A percentile compares a stretch with the other conserved stretches of the same genome.
phyloP scores from a whole-genome alignment of 2,329 filamentous ascomycete species.

The Neurospora sp. region DNA sequence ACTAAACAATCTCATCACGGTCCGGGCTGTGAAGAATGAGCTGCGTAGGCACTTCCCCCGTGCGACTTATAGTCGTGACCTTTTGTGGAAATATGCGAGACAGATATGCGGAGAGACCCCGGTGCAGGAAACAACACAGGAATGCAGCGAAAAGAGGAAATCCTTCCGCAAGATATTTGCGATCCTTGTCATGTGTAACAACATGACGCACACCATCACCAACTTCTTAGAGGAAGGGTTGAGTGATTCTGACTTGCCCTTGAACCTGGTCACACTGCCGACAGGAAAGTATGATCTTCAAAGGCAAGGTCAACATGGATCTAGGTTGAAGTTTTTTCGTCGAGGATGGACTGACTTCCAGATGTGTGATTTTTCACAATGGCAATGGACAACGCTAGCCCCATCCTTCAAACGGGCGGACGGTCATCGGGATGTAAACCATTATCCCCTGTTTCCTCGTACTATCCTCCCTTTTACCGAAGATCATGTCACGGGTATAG shows the following conservation, averaged over 20 bases:
- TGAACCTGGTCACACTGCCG: background rate
- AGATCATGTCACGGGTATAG: background rate
- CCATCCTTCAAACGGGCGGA: constrained; percentile 1
- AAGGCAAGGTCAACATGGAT: no score
- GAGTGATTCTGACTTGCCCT: constrained; percentile 3
- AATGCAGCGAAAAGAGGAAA: no score
- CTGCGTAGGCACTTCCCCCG: no score
- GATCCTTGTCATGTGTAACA: constrained; percentile 3
- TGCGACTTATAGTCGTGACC: no score
- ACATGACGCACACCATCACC: background rate
- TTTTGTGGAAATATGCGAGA: no score
- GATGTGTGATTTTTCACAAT: constrained; percentile 7
- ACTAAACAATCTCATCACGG: no score
- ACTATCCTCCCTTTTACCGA: constrained; percentile 2
- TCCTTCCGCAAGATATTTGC: constrained; percentile 7
- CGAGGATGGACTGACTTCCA: background rate
- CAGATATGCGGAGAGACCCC: no score
- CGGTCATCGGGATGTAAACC: constrained; percentile 3
- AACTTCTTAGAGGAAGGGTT: constrained; percentile 4
- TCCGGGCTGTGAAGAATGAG: no score
- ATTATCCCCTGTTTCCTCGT: background rate
- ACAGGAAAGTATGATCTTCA: background rate
- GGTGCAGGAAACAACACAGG: no score
- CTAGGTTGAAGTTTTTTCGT: no score
- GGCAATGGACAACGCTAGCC: constrained; percentile 10